Base-by-base conservation (phyloP, 306 rosid genomes). In the Argentina anserina region DNA sequence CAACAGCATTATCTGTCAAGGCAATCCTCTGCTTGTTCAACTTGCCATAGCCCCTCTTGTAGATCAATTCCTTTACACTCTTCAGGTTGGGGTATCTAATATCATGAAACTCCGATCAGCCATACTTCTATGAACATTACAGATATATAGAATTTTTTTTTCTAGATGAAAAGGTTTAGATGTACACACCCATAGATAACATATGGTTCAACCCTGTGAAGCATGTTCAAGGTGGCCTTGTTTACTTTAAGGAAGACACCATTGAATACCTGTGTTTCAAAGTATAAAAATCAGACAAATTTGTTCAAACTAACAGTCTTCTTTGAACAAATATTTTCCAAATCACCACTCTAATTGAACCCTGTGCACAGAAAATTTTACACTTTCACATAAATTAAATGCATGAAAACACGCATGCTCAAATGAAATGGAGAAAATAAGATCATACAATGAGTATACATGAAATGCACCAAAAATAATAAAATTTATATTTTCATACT, bases 181-280 rank as follows among this genome's bases (percentile, higher is more conserved):
- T 9, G 55, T 26, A 55, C 31, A 0, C 76, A 93, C 98, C 98
- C 98, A 23, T 83, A 93, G 2, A 97, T 93, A 15, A 89, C 96
- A 69, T 87, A 91, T 3, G 98, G 98, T 65, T 93, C 98, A 72
- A 93, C 97, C 70, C 97, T 82, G 75, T 78, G 97, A 31, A 93
- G 88, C 98, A 93, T 93, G 78, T 93, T 87, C 79, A 93, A 5
- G 26, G 97, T 90, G 2, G 97, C 97, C 50, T 93, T 93, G 93
- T 93, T 93, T 1, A 93, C 98, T 80, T 93, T 90, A 28, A 93
- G 81, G 43, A 93, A 93, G 13, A 93, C 98, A 58, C 98, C 97
- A 52, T 93, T 90, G 83, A 93, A 93, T 26, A 93, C 86, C 96
- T 93, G 84, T 93, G 84, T 82, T 58, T 21, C 37, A 45, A 13